Base-by-base conservation (phyloP, 495 filamentous ascomycete species). In the Pyrenula massariospora region DNA sequence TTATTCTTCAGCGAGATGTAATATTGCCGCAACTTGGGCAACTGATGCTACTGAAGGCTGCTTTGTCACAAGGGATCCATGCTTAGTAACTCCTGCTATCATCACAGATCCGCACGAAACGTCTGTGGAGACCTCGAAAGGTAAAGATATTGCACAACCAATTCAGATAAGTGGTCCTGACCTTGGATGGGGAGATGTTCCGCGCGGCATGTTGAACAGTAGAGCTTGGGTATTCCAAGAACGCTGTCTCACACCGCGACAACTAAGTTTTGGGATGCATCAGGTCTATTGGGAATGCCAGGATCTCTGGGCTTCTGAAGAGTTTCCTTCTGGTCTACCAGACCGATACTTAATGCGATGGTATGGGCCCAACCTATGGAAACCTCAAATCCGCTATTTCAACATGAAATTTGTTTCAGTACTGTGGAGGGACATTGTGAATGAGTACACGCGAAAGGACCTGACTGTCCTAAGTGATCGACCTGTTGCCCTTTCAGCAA, bases 261-360 rank as follows among this genome's bases (percentile, higher is more conserved):
- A 55, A 12, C 52, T 58, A 24, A 50, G 54, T 25, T 61, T 59
- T 31, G 51, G 52, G 42, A 22, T 55, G 23, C 53, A 24, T 42
- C 25, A 58, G 15, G 22, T 58, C 20, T 24, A 54, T 24, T 58
- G 57, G 53, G 57, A 58, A 25, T 58, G 57, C 50, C 8, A 21
- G 19, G 50, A 52, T 5, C 22, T 52, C 20, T 5, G 8, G 8
- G 50, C 31, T 42, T 42, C 31, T 8, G 31, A 42, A 42, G 31
- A 42, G 31, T 42, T 42, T 15, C 31, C 31, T 8, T 42, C 31
- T 8, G 31, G 31, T 8, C 15, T 42, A 42, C 15, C 31, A 42
- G 15, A 15, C 31, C n/a, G n/a, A n/a, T n/a, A n/a, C n/a, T 42
- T 42, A 8, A 42, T 42, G 31, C 31, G 5, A 8, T 5, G 15